Base-by-base conservation (phyloP, 2,329 filamentous ascomycete genomes). In the Calonectria henricotiae region DNA sequence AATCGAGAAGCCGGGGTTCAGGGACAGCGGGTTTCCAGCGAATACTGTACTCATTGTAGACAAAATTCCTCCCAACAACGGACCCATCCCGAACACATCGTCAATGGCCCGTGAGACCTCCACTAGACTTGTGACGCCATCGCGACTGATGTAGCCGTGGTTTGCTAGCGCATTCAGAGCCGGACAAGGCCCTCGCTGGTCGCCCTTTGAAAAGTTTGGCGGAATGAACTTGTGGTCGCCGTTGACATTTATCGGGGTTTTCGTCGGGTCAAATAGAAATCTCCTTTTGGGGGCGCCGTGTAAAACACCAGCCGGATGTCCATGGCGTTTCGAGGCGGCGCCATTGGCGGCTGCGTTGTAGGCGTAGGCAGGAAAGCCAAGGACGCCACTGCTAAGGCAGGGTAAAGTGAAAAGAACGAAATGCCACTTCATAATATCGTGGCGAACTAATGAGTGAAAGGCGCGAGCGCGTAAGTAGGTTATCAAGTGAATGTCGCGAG, bases 1-100 rank as follows among this genome's bases (percentile, higher is more conserved):
- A 47, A 89, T 89, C 1, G 87, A 89, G 78, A 87, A 88, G 2
- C 85, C 83, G 1, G 83, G 86, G 58, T 83, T 80, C 1, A 87
- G 71, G 0, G 87, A 88, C 0, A 89, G 72, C 5, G 86, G 84
- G 69, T 89, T 86, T 1, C 88, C 87, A 3, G 83, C 83, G 72
- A 84, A 84, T 15, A 86, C 83, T 12, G 84, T 86, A 8, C 85
- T 86, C 78, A 86, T 83, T 4, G 84, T 78, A 20, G 83, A 81
- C 4, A 86, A 75, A 5, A 87, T 69, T 1, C 80, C 80, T 1
- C 80, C 78, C 0, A 87, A 73, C 17, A 86, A 85, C 25, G 86
- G 55, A 0, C 82, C 82, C 86, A 88, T 88, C 4, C 85, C 84
- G 30, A 81, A 86, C 1, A 88, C 81, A 7, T 71, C 17, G 9